Base-by-base conservation (phyloP, 78 protist species). In the Pelomyxa schiedti region DNA sequence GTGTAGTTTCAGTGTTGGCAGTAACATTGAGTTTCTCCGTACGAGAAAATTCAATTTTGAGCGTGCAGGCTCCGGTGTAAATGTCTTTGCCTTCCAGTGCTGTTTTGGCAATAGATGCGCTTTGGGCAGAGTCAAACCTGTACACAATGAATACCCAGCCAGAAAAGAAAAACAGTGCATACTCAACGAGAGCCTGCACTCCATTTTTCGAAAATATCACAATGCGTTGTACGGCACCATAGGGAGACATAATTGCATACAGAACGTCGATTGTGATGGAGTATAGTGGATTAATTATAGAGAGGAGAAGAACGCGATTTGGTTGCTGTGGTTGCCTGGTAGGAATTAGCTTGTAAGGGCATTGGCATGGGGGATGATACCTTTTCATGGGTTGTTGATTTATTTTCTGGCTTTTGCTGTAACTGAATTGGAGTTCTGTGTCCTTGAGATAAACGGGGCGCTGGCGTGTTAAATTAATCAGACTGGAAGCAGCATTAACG, bases 261-360 rank as follows among this genome's bases (percentile, higher is more conserved):
- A 91, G 43, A 3, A 79, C 77, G 3, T 86, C 91, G 6, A 90
- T 75, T 9, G 88, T 84, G 9, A 90, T 79, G 38, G 82, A 77
- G 70, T 84, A 90, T 63, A 80, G 41, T 52, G 72, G 47, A 71
- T 90, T 78, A 30, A 41, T 28, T 35, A 90, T 71, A 24, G 88
- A 74, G 9, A 83, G 73, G 43, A 76, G 75, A 36, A 90, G 77
- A 32, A 90, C 80, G 41, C 82, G 41, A 28, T 78, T 84, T 70
- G 85, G 82, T 16, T 47, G 58, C 58, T 47, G n/a, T n/a, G n/a
- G n/a, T n/a, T n/a, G n/a, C n/a, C n/a, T n/a, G n/a, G n/a, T n/a
- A n/a, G n/a, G n/a, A n/a, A n/a, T n/a, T n/a, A n/a, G n/a, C n/a
- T n/a, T n/a, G n/a, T n/a, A n/a, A n/a, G n/a, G n/a, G n/a, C n/a